Percentiles rank a stretch among this genome's conserved stretches.
These are phyloP conservation scores for Thymus mandschuricus DNA, from an alignment of 257 asterid genomes.

Conservation along the genomic window DNA sequence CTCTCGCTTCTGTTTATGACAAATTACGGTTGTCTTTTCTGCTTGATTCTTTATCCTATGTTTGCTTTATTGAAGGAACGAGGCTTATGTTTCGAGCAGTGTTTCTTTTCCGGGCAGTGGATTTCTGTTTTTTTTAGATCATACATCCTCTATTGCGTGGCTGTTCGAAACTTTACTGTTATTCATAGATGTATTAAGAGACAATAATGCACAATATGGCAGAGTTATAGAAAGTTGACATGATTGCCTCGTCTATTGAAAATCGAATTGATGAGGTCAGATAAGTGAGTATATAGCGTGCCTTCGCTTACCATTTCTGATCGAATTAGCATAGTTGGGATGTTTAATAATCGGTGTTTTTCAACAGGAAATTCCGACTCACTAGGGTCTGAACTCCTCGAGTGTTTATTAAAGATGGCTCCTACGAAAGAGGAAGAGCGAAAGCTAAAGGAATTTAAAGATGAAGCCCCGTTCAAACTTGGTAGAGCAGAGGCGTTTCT, in stretches of 20 bases:
- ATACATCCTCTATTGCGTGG: background rate
- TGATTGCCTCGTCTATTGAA: no score
- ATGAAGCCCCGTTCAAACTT: constrained; percentile 57
- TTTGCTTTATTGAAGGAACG: no score
- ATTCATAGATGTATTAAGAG: no score
- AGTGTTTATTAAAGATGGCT: constrained; percentile 79
- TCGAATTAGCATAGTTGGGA: background rate
- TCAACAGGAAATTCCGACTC: constrained; percentile 63
- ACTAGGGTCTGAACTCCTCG: constrained; percentile 74
- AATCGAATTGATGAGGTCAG: no score
- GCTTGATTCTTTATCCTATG: background rate
- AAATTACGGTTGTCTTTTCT: background rate
- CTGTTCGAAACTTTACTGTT: no score
- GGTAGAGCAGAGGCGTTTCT: constrained; percentile 83
- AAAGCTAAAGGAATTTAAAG: constrained; percentile 60
- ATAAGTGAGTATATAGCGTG: no score
- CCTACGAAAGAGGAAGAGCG: constrained; percentile 77
- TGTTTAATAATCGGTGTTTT: background rate
- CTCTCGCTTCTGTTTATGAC: background rate
- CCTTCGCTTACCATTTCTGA: no score
- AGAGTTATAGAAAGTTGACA: no score
- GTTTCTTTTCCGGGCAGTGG: no score
- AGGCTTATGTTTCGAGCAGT: no score
- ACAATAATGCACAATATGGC: no score
- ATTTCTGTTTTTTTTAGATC: background rate